phyloP scores from a whole-genome alignment of 768 basidiomycete genomes.

The Termitomyces bulborhizus region DNA sequence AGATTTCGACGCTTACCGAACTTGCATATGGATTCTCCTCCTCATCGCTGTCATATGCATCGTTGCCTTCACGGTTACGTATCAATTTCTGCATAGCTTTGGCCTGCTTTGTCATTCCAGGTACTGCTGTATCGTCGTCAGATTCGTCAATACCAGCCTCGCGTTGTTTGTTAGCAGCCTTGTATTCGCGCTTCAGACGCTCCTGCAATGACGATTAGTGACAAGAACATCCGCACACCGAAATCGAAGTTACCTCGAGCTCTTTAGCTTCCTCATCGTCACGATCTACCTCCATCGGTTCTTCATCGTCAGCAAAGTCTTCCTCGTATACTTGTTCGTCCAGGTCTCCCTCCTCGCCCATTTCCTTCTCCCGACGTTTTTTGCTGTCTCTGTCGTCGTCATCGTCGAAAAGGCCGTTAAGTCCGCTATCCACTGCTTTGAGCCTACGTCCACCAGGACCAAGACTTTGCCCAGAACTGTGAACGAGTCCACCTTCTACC shows the following conservation, averaged over 20 bases:
- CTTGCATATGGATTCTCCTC: slow-evolving; percentile 81
- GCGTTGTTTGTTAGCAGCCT: slow-evolving; percentile 66
- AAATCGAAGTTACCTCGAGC: slow-evolving; percentile 48
- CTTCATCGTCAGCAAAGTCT: slow-evolving; percentile 85
- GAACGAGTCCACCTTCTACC: slow-evolving; percentile 38
- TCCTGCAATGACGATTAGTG: slow-evolving; percentile 41
- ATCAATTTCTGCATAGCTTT: slow-evolving; percentile 85
- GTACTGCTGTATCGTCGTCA: slow-evolving; percentile 59
- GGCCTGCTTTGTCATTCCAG: slow-evolving; percentile 57
- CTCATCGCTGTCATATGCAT: slow-evolving; percentile 77
- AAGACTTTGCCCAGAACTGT: slow-evolving; percentile 47
- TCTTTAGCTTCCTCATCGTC: slow-evolving; percentile 86
- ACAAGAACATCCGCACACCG: neutral
- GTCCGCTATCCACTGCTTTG: slow-evolving; percentile 63
- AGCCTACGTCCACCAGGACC: slow-evolving; percentile 66
- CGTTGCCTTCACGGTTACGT: slow-evolving; percentile 76
- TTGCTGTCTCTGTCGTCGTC: slow-evolving; percentile 52
- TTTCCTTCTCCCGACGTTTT: slow-evolving; percentile 47
- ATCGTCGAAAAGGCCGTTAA: slow-evolving; percentile 56
- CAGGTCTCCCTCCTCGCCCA: slow-evolving; percentile 71
- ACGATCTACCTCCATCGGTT: slow-evolving; percentile 63
- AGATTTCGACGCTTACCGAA: slow-evolving; percentile 42
- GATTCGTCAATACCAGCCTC: slow-evolving; percentile 69
- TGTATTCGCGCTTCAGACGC: slow-evolving; percentile 78
- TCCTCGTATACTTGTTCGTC: slow-evolving; percentile 83